Percentiles rank a stretch among this genome's conserved stretches.
Evolutionary conservation across 139 green algal genomes (phyloP).

Genomic region (Volvox reticuliferus): DNA sequence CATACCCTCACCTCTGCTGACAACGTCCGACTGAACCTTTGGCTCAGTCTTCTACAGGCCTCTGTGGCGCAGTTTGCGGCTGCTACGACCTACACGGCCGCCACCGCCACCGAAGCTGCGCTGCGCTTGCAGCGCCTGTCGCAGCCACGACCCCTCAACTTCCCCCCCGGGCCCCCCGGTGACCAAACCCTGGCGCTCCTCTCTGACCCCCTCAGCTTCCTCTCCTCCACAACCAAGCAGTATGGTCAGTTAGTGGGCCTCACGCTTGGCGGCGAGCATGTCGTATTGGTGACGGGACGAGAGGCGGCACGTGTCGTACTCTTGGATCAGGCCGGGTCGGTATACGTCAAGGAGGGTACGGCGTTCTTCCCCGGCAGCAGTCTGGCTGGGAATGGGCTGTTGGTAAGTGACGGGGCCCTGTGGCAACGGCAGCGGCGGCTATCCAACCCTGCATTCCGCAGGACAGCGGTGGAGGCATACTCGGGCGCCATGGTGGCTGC

Average conservation of each 20-base stretch:
- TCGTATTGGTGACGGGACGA: conserved; percentile 79
- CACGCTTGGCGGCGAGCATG: conserved; percentile 83
- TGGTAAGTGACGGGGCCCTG: conserved; percentile 85
- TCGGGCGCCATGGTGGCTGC: conserved; percentile 70
- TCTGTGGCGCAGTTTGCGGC: conserved; percentile 7
- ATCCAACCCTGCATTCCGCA: conserved; percentile 87
- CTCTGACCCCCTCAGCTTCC: conserved; percentile 75
- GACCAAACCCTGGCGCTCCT: conserved; percentile 78
- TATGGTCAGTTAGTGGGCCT: conserved; percentile 79
- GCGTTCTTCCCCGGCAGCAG: conserved; percentile 91
- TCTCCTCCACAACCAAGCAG: conserved; percentile 48
- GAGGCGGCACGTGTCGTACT: conserved; percentile 36
- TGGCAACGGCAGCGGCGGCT: conserved; percentile 89
- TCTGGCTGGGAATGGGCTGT: conserved; percentile 87
- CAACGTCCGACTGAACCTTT: conserved; percentile 30
- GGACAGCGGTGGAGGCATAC: conserved; percentile 76
- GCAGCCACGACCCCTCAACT: conserved; percentile 48
- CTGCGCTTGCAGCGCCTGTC: conserved; percentile 45
- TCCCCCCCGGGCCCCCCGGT: conserved; percentile 71
- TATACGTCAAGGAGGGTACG: conserved; percentile 82
- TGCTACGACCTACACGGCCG: neutral
- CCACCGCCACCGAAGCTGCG: conserved; percentile 20
- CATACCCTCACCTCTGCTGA: neutral
- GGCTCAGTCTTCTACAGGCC: conserved; percentile 11
- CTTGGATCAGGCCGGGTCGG: conserved; percentile 13